phyloP scores from a whole-genome alignment of 2,329 filamentous ascomycete genomes.

The Diaporthe citri region DNA sequence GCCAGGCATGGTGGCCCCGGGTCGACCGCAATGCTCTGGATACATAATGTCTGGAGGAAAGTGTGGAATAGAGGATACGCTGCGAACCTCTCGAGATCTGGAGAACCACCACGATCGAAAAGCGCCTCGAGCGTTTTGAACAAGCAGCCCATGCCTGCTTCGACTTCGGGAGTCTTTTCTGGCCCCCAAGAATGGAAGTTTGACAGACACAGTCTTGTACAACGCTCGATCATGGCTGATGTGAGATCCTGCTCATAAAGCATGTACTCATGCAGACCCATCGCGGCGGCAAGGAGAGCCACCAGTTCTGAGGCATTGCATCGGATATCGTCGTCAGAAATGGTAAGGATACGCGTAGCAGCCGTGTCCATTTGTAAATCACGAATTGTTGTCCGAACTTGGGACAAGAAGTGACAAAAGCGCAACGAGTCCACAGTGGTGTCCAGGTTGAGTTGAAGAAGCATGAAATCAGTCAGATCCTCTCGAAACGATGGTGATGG shows the following conservation, averaged over 20 bases:
- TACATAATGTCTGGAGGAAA: not conserved
- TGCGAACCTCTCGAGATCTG: not conserved
- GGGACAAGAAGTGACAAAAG: not conserved
- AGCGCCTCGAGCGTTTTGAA: not conserved
- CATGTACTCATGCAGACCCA: conserved; percentile 5
- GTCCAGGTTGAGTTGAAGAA: not conserved
- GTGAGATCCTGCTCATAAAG: not conserved
- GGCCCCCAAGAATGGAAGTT: not conserved
- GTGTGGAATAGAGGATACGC: not conserved
- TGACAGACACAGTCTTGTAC: not conserved
- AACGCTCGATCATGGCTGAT: not conserved
- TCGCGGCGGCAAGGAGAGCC: not conserved
- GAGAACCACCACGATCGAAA: conserved; percentile 9
- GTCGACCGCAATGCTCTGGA: not conserved
- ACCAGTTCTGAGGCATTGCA: conserved; percentile 2
- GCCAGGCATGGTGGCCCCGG: not conserved
- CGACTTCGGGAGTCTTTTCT: not conserved
- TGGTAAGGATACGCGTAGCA: not conserved
- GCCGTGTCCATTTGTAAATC: not conserved
- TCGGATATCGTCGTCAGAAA: not conserved
- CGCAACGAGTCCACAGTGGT: not conserved
- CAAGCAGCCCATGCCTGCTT: not conserved
- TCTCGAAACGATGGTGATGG: not conserved
- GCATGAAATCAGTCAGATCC: not conserved
- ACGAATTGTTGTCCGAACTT: not conserved